Evolutionary conservation across 176 grass and related monocot species (phyloP).

Genomic region (Hsuehochloa calcarea): DNA sequence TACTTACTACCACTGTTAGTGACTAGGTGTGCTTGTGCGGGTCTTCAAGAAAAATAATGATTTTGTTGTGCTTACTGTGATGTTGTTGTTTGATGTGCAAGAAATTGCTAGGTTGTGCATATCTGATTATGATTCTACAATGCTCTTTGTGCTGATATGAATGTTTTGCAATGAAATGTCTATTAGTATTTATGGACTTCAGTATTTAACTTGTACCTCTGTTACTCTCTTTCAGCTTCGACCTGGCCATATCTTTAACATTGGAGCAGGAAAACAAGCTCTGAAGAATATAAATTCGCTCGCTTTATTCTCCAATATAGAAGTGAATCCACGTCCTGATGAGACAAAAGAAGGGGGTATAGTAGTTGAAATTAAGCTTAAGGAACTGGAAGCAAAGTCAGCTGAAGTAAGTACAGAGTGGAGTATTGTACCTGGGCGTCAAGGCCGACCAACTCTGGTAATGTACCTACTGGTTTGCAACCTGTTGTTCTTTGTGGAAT

Average conservation of each 20-base stretch:
- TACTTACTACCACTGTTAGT: neutral
- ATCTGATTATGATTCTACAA: constrained; percentile 7
- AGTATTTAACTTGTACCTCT: constrained; percentile 7
- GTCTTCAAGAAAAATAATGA: neutral
- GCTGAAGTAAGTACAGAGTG: constrained; percentile 98
- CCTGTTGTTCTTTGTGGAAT: neutral
- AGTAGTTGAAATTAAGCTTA: constrained; percentile 96
- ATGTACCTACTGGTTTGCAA: constrained; percentile 14
- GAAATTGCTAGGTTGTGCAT: neutral
- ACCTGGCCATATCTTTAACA: constrained; percentile 92
- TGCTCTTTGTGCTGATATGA: neutral
- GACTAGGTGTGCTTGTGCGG: neutral
- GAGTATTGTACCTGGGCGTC: constrained; percentile 81
- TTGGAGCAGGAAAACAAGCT: constrained; percentile 90
- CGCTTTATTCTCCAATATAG: constrained; percentile 88
- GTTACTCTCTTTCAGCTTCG: constrained; percentile 62
- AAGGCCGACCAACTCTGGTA: constrained; percentile 87
- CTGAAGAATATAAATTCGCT: constrained; percentile 94
- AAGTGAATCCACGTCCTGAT: constrained; percentile 89
- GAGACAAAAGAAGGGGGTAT: constrained; percentile 96
- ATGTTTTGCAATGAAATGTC: constrained; percentile 7
- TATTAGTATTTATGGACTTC: neutral
- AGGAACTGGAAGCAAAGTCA: constrained; percentile 87
- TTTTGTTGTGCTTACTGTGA: constrained; percentile 11
- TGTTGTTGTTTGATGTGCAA: neutral